Conservation (phyloP, 164 flowering plant species). For the Malania oleifera region DNA sequence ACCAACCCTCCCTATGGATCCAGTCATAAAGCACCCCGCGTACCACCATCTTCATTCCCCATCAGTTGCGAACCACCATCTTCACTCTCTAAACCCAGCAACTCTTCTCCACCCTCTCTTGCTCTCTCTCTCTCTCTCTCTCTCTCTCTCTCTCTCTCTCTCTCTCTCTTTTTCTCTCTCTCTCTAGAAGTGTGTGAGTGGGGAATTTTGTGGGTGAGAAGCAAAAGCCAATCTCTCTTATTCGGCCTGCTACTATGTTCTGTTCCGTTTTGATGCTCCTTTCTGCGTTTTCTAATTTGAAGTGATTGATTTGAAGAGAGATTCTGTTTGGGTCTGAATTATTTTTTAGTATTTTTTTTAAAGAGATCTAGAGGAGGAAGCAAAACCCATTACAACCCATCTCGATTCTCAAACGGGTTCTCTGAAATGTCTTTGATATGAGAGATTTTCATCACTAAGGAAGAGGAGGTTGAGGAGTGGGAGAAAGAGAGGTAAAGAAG, state of each 20-base stretch:
- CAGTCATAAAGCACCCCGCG: too few relatives aligned
- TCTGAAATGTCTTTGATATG: constrained; percentile 33
- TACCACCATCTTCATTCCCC: too few relatives aligned
- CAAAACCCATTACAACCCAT: too few relatives aligned
- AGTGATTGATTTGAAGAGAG: neutral
- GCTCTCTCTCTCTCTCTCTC: neutral
- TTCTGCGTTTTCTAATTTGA: neutral
- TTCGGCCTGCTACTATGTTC: neutral
- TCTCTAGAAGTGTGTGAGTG: neutral
- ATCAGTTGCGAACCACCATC: too few relatives aligned
- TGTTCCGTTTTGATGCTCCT: neutral
- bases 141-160: constrained; percentile 4
- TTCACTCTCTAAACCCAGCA: too few relatives aligned
- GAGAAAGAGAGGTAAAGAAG: constrained; percentile 57
- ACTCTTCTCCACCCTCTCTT: too few relatives aligned
- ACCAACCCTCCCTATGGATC: too few relatives aligned
- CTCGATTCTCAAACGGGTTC: neutral
- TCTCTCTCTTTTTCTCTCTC: neutral
- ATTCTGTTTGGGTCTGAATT: too few relatives aligned
- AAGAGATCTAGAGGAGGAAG: neutral
- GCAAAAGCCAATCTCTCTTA: neutral
- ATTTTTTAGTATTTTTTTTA: neutral
- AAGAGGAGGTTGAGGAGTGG: constrained; percentile 54
- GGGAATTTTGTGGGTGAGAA: neutral
- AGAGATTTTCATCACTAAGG: constrained; percentile 23